phyloP scores from a whole-genome alignment of 306 rosid genomes.

The Cicer yamashitae region DNA sequence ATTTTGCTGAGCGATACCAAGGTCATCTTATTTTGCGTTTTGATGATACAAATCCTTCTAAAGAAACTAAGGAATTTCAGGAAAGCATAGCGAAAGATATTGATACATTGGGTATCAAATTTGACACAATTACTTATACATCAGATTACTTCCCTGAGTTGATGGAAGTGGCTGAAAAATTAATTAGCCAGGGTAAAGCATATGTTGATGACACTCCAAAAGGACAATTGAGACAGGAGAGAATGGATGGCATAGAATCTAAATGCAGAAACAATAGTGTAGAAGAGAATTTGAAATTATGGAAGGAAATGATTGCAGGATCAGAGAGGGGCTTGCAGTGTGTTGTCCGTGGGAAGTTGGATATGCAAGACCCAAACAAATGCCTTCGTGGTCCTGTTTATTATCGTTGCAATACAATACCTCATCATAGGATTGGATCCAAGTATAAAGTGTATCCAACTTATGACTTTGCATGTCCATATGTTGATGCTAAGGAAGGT shows the following conservation, averaged over 20 bases:
- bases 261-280: slow-evolving; percentile 66
- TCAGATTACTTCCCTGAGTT: slow-evolving; percentile 88
- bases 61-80: slow-evolving; percentile 94
- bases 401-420: slow-evolving; percentile 88
- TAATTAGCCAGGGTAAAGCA: slow-evolving; percentile 87
- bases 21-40: slow-evolving; percentile 78
- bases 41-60: slow-evolving; percentile 95
- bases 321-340: slow-evolving; percentile 85
- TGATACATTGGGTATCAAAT: slow-evolving; percentile 79
- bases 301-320: slow-evolving; percentile 93
- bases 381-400: slow-evolving; percentile 94
- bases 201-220: slow-evolving; percentile 98
- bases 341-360: slow-evolving; percentile 91
- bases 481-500: slow-evolving; percentile 82
- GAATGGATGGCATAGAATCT: slow-evolving; percentile 91
- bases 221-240: slow-evolving; percentile 82
- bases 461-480: slow-evolving; percentile 96
- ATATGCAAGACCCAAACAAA: slow-evolving; percentile 93
- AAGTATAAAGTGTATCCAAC: slow-evolving; percentile 91
- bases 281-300: slow-evolving; percentile 73
- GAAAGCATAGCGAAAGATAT: slow-evolving; percentile 82
- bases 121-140: slow-evolving; percentile 71
- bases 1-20: slow-evolving; percentile 76
- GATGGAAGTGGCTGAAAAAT: slow-evolving; percentile 82
- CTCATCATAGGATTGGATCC: slow-evolving; percentile 93